Percentiles rank a stretch among this genome's conserved stretches.
Conservation (phyloP, 768 basidiomycete genomes). For the Paxillus involutus region DNA sequence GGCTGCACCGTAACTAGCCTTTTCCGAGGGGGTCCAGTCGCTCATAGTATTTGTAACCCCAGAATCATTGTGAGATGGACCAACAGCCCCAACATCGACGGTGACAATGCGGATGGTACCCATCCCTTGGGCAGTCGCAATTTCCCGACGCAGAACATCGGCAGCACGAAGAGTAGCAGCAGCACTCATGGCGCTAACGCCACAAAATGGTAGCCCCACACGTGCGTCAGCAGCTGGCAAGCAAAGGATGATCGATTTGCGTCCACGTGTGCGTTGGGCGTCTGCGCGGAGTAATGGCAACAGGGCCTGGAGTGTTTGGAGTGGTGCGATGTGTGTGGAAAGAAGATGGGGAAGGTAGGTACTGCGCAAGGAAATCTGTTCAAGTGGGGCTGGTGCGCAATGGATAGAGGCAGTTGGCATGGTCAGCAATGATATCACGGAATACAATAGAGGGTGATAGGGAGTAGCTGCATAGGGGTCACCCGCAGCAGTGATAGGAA, state of each 20-base stretch:
- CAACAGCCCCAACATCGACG: constrained; percentile 70
- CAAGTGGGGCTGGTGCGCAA: constrained; percentile 57
- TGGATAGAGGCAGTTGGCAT: constrained; percentile 42
- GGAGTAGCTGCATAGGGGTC: constrained; percentile 76
- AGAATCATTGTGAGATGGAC: constrained; percentile 20
- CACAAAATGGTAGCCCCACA: constrained; percentile 68
- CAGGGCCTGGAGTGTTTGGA: constrained; percentile 74
- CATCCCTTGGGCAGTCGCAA: constrained; percentile 69
- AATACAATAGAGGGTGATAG: constrained; percentile 69
- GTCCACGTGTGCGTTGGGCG: constrained; percentile 49
- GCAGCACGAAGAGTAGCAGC: constrained; percentile 69
- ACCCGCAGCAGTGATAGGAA: constrained; percentile 75
- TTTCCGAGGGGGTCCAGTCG: constrained; percentile 75
- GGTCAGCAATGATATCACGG: constrained; percentile 74
- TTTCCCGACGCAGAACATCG: constrained; percentile 75
- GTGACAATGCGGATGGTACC: constrained; percentile 50
- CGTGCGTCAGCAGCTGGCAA: constrained; percentile 71
- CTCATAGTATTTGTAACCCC: constrained; percentile 53
- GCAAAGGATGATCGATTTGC: constrained; percentile 62
- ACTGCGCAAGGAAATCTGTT: constrained; percentile 62
- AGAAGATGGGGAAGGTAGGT: constrained; percentile 71
- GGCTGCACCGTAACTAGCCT: constrained; percentile 68
- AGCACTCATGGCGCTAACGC: constrained; percentile 73
- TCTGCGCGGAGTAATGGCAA: constrained; percentile 74
- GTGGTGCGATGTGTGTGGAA: constrained; percentile 73